phyloP scores from a whole-genome alignment of 1,284 basidiomycete genomes.

The Ustilago curta region DNA sequence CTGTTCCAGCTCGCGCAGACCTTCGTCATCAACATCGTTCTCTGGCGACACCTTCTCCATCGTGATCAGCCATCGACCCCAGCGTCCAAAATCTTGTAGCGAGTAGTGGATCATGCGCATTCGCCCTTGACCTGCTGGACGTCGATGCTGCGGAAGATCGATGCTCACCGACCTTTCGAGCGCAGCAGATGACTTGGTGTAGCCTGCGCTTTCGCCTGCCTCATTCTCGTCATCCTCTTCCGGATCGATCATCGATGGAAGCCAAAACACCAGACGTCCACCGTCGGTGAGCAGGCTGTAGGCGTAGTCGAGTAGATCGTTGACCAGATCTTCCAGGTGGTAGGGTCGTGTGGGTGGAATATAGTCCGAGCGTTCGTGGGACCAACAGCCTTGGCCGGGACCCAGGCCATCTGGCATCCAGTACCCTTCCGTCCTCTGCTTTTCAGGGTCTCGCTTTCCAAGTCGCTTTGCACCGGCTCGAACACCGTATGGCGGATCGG shows the following conservation, averaged over 20 bases:
- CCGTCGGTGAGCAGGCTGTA: slow-evolving; percentile 85
- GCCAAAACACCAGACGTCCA: slow-evolving; percentile 89
- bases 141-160: slow-evolving; percentile 59
- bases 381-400: slow-evolving; percentile 46
- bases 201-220: slow-evolving; percentile 68
- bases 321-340: slow-evolving; percentile 85
- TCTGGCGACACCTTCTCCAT: slow-evolving; percentile 57
- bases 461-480: slow-evolving; percentile 94
- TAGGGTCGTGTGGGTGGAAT: slow-evolving; percentile 84
- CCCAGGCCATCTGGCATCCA: slow-evolving; percentile 66
- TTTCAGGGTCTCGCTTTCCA: slow-evolving; percentile 75
- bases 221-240: slow-evolving; percentile 49
- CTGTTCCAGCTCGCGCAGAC: slow-evolving; percentile 34
- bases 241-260: slow-evolving; percentile 63
- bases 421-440: slow-evolving; percentile 65
- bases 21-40: slow-evolving; percentile 39
- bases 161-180: slow-evolving; percentile 76
- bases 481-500: slow-evolving; percentile 80
- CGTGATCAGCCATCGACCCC: slow-evolving; percentile 77
- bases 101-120: slow-evolving; percentile 78
- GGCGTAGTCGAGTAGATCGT: slow-evolving; percentile 84
- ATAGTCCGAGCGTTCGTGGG: slow-evolving; percentile 68
- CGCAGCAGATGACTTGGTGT: slow-evolving; percentile 71
- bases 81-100: slow-evolving; percentile 92
- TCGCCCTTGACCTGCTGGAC: slow-evolving; percentile 40